These are phyloP conservation scores for Tardiomyces digboiensis DNA, from an alignment of 1,139 yeast species.

Conservation along the genomic window DNA sequence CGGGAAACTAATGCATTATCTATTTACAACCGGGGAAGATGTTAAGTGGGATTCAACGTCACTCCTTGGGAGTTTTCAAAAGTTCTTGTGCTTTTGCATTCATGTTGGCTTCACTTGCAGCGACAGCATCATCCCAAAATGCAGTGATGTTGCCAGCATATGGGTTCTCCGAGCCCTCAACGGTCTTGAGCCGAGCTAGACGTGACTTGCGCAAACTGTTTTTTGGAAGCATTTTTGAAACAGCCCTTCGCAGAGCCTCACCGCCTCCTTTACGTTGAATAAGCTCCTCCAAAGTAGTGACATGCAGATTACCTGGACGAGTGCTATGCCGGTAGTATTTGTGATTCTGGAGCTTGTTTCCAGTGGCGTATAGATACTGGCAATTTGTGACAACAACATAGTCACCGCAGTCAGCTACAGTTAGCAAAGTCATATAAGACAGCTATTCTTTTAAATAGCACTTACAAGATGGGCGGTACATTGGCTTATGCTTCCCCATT, in stretches of 20 bases:
- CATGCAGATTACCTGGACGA: conserved; percentile 83
- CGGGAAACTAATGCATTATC: too few species aligned
- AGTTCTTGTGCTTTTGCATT: not conserved
- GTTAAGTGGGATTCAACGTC: not conserved
- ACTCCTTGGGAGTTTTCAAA: not conserved
- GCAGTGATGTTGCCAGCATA: conserved; percentile 77
- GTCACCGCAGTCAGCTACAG: conserved; percentile 72
- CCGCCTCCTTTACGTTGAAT: conserved; percentile 75
- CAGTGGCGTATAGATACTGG: conserved; percentile 67
- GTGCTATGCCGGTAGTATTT: conserved; percentile 88
- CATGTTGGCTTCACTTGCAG: conserved; percentile 5
- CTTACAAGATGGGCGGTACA: conserved; percentile 45
- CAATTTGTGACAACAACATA: conserved; percentile 96
- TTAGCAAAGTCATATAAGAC: conserved; percentile 19
- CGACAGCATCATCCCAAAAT: conserved; percentile 62
- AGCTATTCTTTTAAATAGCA: conserved; percentile 19
- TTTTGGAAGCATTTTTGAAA: conserved; percentile 93
- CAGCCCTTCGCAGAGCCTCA: conserved; percentile 77
- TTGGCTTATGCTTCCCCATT: conserved; percentile 96
- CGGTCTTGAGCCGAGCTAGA: conserved; percentile 74
- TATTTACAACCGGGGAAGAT: not conserved
- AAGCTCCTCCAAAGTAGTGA: conserved; percentile 73
- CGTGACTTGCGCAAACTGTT: conserved; percentile 73
- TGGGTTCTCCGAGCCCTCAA: conserved; percentile 85
- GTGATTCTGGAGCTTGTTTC: conserved; percentile 74